Evolutionary conservation across 352 stramenopile species (phyloP).

Genomic region (Pythium dissimile): DNA sequence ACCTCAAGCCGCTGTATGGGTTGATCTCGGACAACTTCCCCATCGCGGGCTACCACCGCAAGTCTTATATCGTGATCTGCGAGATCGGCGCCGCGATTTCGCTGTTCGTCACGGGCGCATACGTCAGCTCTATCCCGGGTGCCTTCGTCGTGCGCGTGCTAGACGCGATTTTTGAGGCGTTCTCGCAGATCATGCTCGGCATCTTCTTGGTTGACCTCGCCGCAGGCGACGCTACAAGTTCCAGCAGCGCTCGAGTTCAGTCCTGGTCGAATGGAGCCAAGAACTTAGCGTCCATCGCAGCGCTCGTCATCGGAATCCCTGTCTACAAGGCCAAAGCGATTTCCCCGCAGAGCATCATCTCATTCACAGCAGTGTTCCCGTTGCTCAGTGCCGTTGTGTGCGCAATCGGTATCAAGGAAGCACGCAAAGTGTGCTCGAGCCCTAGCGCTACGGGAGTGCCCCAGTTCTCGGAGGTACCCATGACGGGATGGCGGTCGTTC

Average conservation of each 20-base stretch:
- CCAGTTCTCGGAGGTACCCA: neutral
- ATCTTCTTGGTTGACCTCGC: slow-evolving; percentile 72
- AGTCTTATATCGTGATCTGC: slow-evolving; percentile 79
- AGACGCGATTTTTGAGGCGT: slow-evolving; percentile 69
- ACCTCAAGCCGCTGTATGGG: slow-evolving; percentile 82
- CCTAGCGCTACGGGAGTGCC: slow-evolving; percentile 1
- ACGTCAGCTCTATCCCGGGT: slow-evolving; percentile 47
- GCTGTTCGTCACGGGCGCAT: slow-evolving; percentile 50
- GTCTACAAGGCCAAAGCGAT: slow-evolving; percentile 61
- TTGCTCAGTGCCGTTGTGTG: slow-evolving; percentile 49
- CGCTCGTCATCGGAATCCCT: slow-evolving; percentile 59
- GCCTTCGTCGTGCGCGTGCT: slow-evolving; percentile 70
- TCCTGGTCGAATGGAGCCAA: slow-evolving; percentile 68
- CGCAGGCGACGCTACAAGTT: slow-evolving; percentile 45
- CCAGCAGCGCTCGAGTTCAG: slow-evolving; percentile 57
- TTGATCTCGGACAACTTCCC: slow-evolving; percentile 73
- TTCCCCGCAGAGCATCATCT: slow-evolving; percentile 46
- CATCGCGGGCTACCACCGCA: slow-evolving; percentile 71
- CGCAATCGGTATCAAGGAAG: slow-evolving; percentile 46
- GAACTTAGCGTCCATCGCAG: slow-evolving; percentile 60
- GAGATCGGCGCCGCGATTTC: slow-evolving; percentile 54
- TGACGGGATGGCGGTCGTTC: neutral
- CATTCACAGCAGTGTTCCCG: slow-evolving; percentile 57
- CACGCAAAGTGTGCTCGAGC: slow-evolving; percentile 1
- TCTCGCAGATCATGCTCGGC: slow-evolving; percentile 80